A percentile compares a stretch with the other conserved stretches of the same genome.
These are phyloP conservation scores for Linnemannia zychae DNA, from an alignment of 192 early-diverging fungal species.

Conservation along the genomic window DNA sequence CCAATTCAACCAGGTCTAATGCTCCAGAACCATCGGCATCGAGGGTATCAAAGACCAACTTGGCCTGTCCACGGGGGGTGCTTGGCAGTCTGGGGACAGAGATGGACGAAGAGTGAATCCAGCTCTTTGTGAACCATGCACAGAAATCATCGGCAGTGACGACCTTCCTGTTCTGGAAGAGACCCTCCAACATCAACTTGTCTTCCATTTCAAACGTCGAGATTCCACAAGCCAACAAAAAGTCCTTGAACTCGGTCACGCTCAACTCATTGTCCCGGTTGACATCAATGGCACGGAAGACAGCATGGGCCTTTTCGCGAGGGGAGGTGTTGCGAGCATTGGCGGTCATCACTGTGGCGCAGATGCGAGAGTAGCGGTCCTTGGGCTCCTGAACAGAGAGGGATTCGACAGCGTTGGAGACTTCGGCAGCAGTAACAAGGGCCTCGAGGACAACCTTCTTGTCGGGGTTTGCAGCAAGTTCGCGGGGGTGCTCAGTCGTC, in stretches of 20 bases:
- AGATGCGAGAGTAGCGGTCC: slow-evolving; percentile 31
- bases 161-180: slow-evolving; percentile 18
- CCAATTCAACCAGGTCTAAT: slow-evolving; percentile 36
- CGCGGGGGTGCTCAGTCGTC: slow-evolving; percentile 53
- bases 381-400: slow-evolving; percentile 19
- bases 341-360: slow-evolving; percentile 36
- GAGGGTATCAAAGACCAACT: slow-evolving; percentile 45
- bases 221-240: slow-evolving; percentile 37
- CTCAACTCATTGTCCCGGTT: slow-evolving; percentile 29
- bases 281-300: slow-evolving; percentile 46
- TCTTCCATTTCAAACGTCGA: slow-evolving; percentile 15
- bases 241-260: slow-evolving; percentile 26
- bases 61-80: slow-evolving; percentile 48
- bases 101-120: slow-evolving; percentile 38
- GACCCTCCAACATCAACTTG: slow-evolving; percentile 24
- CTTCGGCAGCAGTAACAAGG: slow-evolving; percentile 38
- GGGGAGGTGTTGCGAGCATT: slow-evolving; percentile 30
- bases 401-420: slow-evolving; percentile 14
- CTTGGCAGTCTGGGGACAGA: slow-evolving; percentile 34
- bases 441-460: slow-evolving; percentile 48
- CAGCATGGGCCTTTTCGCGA: slow-evolving; percentile 27
- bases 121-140: slow-evolving; percentile 53
- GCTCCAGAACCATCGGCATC: slow-evolving; percentile 38
- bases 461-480: slow-evolving; percentile 25
- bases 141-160: slow-evolving; percentile 32